Evolutionary conservation across 192 early-diverging fungal genomes (phyloP).

Genomic region (Linnemannia schmuckeri): DNA sequence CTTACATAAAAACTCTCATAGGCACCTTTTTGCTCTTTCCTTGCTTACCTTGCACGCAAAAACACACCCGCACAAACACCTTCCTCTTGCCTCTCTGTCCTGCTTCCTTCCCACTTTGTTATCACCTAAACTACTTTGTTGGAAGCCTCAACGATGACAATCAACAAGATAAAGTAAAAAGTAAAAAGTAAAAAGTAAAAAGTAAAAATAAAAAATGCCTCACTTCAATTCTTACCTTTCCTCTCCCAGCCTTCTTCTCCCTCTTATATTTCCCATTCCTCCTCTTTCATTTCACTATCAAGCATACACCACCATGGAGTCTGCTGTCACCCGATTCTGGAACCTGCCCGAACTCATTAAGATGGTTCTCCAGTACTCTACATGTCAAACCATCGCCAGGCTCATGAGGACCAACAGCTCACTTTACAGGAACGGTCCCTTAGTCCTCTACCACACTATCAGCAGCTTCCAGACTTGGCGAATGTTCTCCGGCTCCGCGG

Average conservation of each 20-base stretch:
- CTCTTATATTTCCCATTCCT: neutral
- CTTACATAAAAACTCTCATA: too few species aligned
- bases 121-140: too few species aligned
- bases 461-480: neutral
- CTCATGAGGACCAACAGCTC: neutral
- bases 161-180: too few species aligned
- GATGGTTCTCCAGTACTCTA: neutral
- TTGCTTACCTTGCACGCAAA: too few species aligned
- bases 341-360: neutral
- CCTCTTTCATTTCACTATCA: neutral
- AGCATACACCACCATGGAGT: neutral
- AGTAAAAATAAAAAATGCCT: too few species aligned
- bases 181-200: too few species aligned
- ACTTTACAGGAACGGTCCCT: neutral
- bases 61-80: too few species aligned
- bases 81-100: too few species aligned
- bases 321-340: neutral
- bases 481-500: neutral
- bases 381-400: neutral
- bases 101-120: too few species aligned
- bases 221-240: too few species aligned
- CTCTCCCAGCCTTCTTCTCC: neutral
- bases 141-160: too few species aligned
- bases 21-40: too few species aligned
- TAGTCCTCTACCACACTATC: neutral